Evolutionary conservation across 1,284 basidiomycete species (phyloP).

Genomic region (Ceratobasidium sp.): DNA sequence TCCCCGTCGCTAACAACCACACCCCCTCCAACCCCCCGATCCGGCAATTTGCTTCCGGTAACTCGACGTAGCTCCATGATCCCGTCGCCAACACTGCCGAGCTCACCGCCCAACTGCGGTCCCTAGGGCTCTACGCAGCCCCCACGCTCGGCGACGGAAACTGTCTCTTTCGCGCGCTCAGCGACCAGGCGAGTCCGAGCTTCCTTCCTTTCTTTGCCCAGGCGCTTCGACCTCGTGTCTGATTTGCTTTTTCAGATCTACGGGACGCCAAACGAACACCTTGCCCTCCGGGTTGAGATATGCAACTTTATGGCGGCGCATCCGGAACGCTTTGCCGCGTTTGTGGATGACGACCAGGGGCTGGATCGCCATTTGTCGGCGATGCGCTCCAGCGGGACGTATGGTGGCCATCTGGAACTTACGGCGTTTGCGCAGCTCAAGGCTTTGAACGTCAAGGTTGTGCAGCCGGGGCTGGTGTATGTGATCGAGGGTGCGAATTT

Average conservation of each 20-base stretch:
- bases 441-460: constrained; percentile 84
- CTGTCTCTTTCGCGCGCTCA: constrained; percentile 85
- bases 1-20: background rate
- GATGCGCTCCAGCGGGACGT: constrained; percentile 82
- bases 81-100: constrained; percentile 71
- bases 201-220: constrained; percentile 37
- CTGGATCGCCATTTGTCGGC: constrained; percentile 74
- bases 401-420: constrained; percentile 91
- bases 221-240: too few relatives aligned
- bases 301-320: constrained; percentile 84
- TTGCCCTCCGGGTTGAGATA: constrained; percentile 74
- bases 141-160: constrained; percentile 86
- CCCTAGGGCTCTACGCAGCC: constrained; percentile 80
- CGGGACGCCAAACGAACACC: constrained; percentile 77
- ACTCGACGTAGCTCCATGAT: constrained; percentile 61
- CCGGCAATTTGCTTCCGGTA: constrained; percentile 37
- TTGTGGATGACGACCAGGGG: constrained; percentile 87
- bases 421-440: constrained; percentile 88
- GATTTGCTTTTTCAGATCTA: constrained; percentile 65
- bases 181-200: constrained; percentile 61
- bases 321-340: constrained; percentile 81
- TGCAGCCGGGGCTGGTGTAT: constrained; percentile 88
- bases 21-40: constrained; percentile 1
- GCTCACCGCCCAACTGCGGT: constrained; percentile 74
- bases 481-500: constrained; percentile 68